Evolutionary conservation across 495 filamentous ascomycete genomes (phyloP).

Genomic region (Lindgomyces ingoldianus): DNA sequence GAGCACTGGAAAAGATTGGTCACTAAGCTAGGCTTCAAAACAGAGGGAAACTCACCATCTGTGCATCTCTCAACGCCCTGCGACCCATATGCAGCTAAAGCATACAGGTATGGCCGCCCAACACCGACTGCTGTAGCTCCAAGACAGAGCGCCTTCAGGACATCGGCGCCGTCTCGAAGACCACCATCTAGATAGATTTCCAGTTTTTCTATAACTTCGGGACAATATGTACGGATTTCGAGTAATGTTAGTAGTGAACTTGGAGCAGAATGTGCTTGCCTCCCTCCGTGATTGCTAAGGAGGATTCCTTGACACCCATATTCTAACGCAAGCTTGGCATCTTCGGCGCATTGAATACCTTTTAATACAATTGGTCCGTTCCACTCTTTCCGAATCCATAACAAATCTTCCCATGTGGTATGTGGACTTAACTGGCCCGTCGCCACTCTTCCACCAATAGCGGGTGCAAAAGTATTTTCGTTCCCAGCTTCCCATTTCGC

Average conservation of each 20-base stretch:
- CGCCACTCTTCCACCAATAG: slow-evolving; percentile 8
- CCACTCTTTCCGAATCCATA: slow-evolving; percentile 34
- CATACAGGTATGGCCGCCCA: slow-evolving; percentile 30
- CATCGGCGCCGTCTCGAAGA: slow-evolving; percentile 22
- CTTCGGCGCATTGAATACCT: slow-evolving; percentile 30
- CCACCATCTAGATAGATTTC: slow-evolving; percentile 32
- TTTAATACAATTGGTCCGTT: slow-evolving; percentile 29
- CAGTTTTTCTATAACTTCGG: slow-evolving; percentile 25
- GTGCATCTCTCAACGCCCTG: slow-evolving; percentile 25
- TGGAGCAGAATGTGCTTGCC: slow-evolving; percentile 26
- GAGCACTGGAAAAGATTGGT: slow-evolving; percentile 14
- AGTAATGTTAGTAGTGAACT: slow-evolving; percentile 27
- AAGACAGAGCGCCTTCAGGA: slow-evolving; percentile 30
- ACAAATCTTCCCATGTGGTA: slow-evolving; percentile 28
- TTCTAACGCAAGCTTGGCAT: slow-evolving; percentile 27
- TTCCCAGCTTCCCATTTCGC: slow-evolving; percentile 23
- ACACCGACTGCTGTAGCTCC: slow-evolving; percentile 31
- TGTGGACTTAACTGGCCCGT: slow-evolving; percentile 24
- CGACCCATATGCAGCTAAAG: slow-evolving; percentile 26
- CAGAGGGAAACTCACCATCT: slow-evolving; percentile 27
- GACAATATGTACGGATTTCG: slow-evolving; percentile 31
- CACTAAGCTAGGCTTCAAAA: too few species aligned
- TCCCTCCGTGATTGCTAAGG: slow-evolving; percentile 31
- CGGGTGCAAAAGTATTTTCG: slow-evolving; percentile 22
- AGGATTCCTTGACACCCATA: slow-evolving; percentile 24